These are phyloP conservation scores for Funneliformis caledonium DNA, from an alignment of 371 early-diverging fungal genomes.

Conservation along the genomic window DNA sequence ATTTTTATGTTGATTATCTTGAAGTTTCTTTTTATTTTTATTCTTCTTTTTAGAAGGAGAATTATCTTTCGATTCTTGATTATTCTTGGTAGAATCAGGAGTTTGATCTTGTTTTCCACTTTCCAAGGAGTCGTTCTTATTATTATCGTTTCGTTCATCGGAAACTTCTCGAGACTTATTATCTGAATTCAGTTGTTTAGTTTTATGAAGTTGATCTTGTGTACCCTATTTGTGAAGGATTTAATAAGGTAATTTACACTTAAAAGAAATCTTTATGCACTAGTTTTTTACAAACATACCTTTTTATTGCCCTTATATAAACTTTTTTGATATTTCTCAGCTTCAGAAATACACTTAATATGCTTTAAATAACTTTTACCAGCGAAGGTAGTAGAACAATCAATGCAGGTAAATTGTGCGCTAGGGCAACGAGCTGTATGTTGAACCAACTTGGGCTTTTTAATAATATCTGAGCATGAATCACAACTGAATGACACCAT, in stretches of 20 bases:
- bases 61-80: neutral
- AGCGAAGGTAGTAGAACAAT: constrained; percentile 87
- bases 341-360: constrained; percentile 88
- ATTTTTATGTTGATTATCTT: neutral
- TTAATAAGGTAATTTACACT: neutral
- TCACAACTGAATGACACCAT: constrained; percentile 61
- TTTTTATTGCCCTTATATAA: constrained; percentile 60
- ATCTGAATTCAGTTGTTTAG: neutral
- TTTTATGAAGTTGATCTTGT: neutral
- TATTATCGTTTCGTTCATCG: no score
- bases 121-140: neutral
- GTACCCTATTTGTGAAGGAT: neutral
- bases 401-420: constrained; percentile 88
- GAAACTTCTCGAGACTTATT: neutral
- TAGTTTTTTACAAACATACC: constrained; percentile 42
- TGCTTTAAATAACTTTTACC: constrained; percentile 79
- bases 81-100: neutral
- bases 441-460: constrained; percentile 88
- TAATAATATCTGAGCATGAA: constrained; percentile 87
- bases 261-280: neutral
- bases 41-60: neutral
- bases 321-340: constrained; percentile 86
- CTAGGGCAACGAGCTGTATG: constrained; percentile 81
- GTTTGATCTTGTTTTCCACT: neutral
- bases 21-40: no score